Conservation (phyloP, 1,139 yeast species). For the Diutina scorzettiae region DNA sequence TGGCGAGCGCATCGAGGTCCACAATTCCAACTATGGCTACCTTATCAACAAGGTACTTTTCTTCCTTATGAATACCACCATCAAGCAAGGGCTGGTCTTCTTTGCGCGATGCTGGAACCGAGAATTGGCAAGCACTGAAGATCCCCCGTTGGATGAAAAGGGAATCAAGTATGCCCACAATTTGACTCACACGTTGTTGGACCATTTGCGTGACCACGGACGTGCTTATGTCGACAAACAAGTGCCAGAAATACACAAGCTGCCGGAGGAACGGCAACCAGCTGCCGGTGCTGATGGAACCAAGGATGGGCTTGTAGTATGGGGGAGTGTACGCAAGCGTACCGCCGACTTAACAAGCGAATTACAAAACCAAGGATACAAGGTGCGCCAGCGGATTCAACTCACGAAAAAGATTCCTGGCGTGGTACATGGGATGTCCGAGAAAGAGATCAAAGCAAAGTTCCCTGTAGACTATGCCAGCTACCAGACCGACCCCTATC, state of each 20-base stretch:
- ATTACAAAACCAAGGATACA: conserved; percentile 43
- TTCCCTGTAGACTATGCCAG: conserved; percentile 64
- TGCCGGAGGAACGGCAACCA: conserved; percentile 14
- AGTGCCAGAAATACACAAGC: not conserved
- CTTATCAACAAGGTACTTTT: conserved; percentile 81
- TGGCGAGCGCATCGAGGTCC: conserved; percentile 75
- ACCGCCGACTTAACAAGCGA: conserved; percentile 70
- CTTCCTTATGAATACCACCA: conserved; percentile 77
- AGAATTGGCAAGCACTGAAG: conserved; percentile 40
- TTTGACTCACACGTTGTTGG: conserved; percentile 24
- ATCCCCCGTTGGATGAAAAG: conserved; percentile 53
- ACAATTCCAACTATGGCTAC: conserved; percentile 77
- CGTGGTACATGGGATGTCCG: conserved; percentile 57
- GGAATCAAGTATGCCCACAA: conserved; percentile 44
- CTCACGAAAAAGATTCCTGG: conserved; percentile 88
- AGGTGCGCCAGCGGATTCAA: conserved; percentile 65
- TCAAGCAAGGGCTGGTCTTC: conserved; percentile 76
- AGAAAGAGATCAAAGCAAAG: conserved; percentile 41
- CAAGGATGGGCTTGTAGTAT: conserved; percentile 49
- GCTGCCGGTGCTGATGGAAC: conserved; percentile 36
- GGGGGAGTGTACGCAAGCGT: conserved; percentile 87
- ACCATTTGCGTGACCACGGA: conserved; percentile 23
- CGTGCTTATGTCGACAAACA: conserved; percentile 13
- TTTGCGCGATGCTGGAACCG: conserved; percentile 75
- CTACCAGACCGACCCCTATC: conserved; percentile 72